Conservation (phyloP, 2,329 filamentous ascomycete genomes). For the Aspergillus tubingensis region DNA sequence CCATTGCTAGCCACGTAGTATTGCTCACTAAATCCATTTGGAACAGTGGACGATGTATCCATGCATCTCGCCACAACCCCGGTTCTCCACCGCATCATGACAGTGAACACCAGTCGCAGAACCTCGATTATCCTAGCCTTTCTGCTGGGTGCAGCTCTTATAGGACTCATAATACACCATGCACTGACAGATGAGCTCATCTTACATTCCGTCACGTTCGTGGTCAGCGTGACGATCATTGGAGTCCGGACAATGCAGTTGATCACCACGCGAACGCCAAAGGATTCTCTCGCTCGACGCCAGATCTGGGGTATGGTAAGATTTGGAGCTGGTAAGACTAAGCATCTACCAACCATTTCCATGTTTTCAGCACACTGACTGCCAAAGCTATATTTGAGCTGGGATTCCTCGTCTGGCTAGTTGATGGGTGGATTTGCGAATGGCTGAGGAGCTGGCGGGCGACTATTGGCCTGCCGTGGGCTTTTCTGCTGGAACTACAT, state of each 20-base stretch:
- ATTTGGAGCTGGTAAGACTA: slow-evolving; percentile 20
- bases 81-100: slow-evolving; percentile 24
- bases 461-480: slow-evolving; percentile 27
- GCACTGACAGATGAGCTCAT: slow-evolving; percentile 23
- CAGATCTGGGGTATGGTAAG: slow-evolving; percentile 24
- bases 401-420: slow-evolving; percentile 26
- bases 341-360: too few relatives aligned
- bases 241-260: slow-evolving; percentile 20
- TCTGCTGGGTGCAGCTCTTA: slow-evolving; percentile 2
- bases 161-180: slow-evolving; percentile 15
- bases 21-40: neutral
- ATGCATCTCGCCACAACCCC: slow-evolving; percentile 27
- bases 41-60: slow-evolving; percentile 26
- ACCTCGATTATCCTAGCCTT: slow-evolving; percentile 10
- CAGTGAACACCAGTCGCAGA: slow-evolving; percentile 14
- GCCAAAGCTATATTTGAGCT: slow-evolving; percentile 21
- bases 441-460: slow-evolving; percentile 20
- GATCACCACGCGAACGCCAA: slow-evolving; percentile 12
- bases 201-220: slow-evolving; percentile 20
- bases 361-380: neutral
- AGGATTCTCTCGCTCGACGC: slow-evolving; percentile 11
- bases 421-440: slow-evolving; percentile 28
- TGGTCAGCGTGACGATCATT: slow-evolving; percentile 15
- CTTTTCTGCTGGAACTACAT: slow-evolving; percentile 32
- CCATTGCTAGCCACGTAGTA: neutral